A percentile compares a stretch with the other conserved stretches of the same genome.
Evolutionary conservation across 106 monocot genomes (phyloP).

Genomic region (Narthecium ossifragum): DNA sequence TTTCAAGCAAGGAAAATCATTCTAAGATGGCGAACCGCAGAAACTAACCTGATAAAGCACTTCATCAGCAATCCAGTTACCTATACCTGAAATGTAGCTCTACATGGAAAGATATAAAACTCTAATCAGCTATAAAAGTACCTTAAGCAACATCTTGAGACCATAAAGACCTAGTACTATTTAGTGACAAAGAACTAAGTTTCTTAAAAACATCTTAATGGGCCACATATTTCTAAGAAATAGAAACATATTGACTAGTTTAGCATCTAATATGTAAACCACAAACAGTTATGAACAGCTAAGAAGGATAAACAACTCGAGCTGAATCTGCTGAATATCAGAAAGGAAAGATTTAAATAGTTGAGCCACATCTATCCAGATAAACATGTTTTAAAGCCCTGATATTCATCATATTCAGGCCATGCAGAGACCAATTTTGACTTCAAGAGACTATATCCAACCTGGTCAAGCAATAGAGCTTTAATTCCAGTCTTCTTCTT

Average conservation of each 20-base stretch:
- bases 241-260: not conserved
- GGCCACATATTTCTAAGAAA: not conserved
- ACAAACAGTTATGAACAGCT: not conserved
- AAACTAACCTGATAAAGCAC: slow-evolving; percentile 89
- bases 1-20: no score
- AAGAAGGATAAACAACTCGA: not conserved
- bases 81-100: slow-evolving; percentile 93
- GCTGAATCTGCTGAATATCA: not conserved
- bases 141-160: no score
- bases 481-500: slow-evolving; percentile 74
- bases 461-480: slow-evolving; percentile 92
- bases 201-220: not conserved
- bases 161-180: no score
- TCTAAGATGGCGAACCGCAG: no score
- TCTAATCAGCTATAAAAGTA: no score
- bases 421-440: no score
- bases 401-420: no score
- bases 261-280: not conserved
- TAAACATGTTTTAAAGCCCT: not conserved
- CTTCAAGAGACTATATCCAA: slow-evolving; percentile 3
- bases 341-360: not conserved
- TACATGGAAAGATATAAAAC: no score
- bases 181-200: not conserved
- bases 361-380: not conserved
- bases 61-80: slow-evolving; percentile 98